These are phyloP conservation scores for Didymella exigua DNA, from an alignment of 2,329 filamentous ascomycete genomes.

Conservation along the genomic window DNA sequence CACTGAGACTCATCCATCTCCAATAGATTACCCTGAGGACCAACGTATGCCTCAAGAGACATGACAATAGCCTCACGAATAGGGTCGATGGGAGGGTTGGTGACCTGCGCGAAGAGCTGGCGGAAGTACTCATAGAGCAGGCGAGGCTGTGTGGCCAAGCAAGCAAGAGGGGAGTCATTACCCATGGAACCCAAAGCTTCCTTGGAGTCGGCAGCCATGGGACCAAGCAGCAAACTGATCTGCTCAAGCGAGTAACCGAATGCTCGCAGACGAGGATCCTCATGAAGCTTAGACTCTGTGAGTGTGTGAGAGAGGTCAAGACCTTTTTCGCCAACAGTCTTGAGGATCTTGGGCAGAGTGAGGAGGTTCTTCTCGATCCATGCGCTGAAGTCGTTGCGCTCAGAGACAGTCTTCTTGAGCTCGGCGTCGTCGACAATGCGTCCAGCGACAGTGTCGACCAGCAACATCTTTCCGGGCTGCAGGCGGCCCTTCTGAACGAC, in stretches of 20 bases:
- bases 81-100: slow-evolving; percentile 95
- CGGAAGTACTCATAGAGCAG: slow-evolving; percentile 96
- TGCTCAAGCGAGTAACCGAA: slow-evolving; percentile 97
- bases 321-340: slow-evolving; percentile 63
- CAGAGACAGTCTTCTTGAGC: slow-evolving; percentile 86
- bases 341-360: slow-evolving; percentile 75
- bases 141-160: slow-evolving; percentile 85
- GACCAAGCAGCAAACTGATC: slow-evolving; percentile 85
- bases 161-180: slow-evolving; percentile 92
- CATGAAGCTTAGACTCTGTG: slow-evolving; percentile 74
- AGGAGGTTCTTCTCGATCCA: slow-evolving; percentile 90
- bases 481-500: slow-evolving; percentile 92
- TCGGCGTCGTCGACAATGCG: slow-evolving; percentile 94
- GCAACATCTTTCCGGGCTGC: slow-evolving; percentile 92
- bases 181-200: slow-evolving; percentile 97
- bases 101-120: slow-evolving; percentile 96
- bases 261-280: slow-evolving; percentile 81
- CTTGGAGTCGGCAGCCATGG: slow-evolving; percentile 97
- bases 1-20: slow-evolving; percentile 94
- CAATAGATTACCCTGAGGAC: slow-evolving; percentile 90
- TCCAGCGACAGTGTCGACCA: slow-evolving; percentile 88
- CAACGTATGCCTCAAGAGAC: slow-evolving; percentile 95
- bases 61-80: slow-evolving; percentile 98
- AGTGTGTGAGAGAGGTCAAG: slow-evolving; percentile 70
- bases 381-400: slow-evolving; percentile 81